phyloP scores from a whole-genome alignment of 768 basidiomycete genomes.

The Tremella fuciformis region DNA sequence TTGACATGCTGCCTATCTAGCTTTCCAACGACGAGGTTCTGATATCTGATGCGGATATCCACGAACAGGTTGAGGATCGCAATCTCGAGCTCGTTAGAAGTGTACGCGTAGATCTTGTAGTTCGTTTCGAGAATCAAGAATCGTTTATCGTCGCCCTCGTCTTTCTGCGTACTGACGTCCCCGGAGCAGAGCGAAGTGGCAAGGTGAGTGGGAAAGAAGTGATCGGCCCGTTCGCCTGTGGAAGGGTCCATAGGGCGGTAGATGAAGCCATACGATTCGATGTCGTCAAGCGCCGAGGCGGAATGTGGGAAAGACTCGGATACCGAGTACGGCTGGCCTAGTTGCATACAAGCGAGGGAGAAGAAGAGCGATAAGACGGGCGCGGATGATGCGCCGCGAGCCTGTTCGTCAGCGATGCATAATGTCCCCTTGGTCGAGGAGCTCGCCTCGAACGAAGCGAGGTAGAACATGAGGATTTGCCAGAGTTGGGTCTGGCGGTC shows the following conservation, averaged over 20 bases:
- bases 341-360: conserved; percentile 95
- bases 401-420: background rate
- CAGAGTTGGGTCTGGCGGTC: conserved; percentile 92
- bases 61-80: conserved; percentile 93
- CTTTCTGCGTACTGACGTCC: conserved; percentile 50
- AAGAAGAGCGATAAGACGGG: conserved; percentile 91
- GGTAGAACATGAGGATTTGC: conserved; percentile 87
- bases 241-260: conserved; percentile 63
- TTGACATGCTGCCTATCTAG: conserved; percentile 94
- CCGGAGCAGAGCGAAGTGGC: conserved; percentile 92
- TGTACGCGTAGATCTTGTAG: conserved; percentile 97
- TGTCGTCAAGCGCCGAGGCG: conserved; percentile 80
- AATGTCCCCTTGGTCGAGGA: conserved; percentile 38
- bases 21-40: conserved; percentile 92
- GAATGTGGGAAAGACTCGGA: conserved; percentile 75
- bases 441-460: conserved; percentile 71
- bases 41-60: conserved; percentile 86
- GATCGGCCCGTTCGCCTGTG: conserved; percentile 59
- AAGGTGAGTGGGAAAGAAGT: conserved; percentile 90
- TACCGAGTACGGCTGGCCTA: conserved; percentile 86
- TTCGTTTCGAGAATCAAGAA: conserved; percentile 98
- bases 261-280: conserved; percentile 90
- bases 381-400: conserved; percentile 60
- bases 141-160: conserved; percentile 63
- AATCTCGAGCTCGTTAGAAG: conserved; percentile 95